Percentiles rank a stretch among this genome's conserved stretches.
These are phyloP conservation scores for Nicotiana attenuata DNA, from an alignment of 257 asterid species.

Conservation along the genomic window DNA sequence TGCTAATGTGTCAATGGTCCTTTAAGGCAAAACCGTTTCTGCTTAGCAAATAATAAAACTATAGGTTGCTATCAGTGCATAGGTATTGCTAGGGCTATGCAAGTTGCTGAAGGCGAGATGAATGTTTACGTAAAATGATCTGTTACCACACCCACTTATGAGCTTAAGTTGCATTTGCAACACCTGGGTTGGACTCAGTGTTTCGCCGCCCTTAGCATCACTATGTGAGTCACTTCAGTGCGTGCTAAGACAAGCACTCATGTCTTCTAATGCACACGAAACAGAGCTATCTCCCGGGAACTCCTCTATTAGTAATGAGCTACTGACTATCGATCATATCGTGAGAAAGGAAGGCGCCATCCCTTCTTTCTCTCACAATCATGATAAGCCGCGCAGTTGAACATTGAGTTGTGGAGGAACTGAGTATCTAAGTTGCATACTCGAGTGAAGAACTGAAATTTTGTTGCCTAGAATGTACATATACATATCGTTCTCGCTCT, in stretches of 20 bases:
- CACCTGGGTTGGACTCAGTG: background rate
- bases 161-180: background rate
- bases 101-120: background rate
- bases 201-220: background rate
- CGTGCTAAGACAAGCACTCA: background rate
- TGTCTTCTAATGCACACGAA: background rate
- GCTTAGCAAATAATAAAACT: background rate
- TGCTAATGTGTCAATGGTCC: background rate
- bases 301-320: background rate
- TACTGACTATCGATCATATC: background rate
- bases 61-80: background rate
- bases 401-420: background rate
- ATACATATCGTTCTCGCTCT: background rate
- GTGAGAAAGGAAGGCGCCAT: background rate
- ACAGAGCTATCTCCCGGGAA: background rate
- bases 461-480: background rate
- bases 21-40: background rate
- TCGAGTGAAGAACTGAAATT: background rate
- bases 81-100: background rate
- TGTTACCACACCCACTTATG: background rate
- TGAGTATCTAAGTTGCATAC: background rate
- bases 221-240: background rate
- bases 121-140: background rate
- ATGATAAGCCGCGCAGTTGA: background rate
- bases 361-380: constrained; percentile 1